Conservation (phyloP, 2,329 filamentous ascomycete genomes). For the Diaporthe aspalathi region DNA sequence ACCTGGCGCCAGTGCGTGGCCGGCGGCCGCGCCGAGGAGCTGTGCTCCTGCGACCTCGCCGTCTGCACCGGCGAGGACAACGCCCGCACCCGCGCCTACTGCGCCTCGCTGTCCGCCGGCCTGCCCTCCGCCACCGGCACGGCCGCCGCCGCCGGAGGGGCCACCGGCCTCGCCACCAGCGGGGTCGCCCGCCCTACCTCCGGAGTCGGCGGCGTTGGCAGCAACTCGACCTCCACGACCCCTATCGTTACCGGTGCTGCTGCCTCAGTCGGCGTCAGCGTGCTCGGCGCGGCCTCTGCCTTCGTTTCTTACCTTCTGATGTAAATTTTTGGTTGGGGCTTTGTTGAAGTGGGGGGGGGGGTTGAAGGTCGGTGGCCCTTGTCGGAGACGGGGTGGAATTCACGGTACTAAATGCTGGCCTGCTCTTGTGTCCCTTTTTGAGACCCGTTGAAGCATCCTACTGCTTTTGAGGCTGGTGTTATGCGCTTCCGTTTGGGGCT, state of each 20-base stretch:
- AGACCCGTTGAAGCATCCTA: no score
- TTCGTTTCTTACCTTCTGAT: conserved; percentile 27
- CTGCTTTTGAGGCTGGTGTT: no score
- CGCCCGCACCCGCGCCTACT: conserved; percentile 7
- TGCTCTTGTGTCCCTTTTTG: no score
- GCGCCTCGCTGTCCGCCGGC: conserved; percentile 4
- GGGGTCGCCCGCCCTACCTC: not conserved
- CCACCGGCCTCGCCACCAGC: not conserved
- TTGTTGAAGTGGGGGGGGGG: no score
- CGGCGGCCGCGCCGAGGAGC: conserved; percentile 3
- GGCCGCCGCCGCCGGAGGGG: not conserved
- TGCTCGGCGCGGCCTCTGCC: conserved; percentile 9
- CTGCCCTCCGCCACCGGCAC: conserved; percentile 12
- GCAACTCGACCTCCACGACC: not conserved
- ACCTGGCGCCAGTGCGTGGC: conserved; percentile 10
- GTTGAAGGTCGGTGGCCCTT: no score
- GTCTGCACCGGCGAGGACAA: conserved; percentile 19
- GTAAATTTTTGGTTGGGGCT: not conserved
- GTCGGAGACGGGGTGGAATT: no score
- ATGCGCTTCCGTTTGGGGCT: no score
- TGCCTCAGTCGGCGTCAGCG: conserved; percentile 16
- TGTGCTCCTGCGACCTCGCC: conserved; percentile 11
- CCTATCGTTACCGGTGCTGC: conserved; percentile 11
- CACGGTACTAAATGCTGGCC: no score
- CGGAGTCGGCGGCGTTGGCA: not conserved